phyloP scores from a whole-genome alignment of 306 rosid species.

The Trifolium pratense region DNA sequence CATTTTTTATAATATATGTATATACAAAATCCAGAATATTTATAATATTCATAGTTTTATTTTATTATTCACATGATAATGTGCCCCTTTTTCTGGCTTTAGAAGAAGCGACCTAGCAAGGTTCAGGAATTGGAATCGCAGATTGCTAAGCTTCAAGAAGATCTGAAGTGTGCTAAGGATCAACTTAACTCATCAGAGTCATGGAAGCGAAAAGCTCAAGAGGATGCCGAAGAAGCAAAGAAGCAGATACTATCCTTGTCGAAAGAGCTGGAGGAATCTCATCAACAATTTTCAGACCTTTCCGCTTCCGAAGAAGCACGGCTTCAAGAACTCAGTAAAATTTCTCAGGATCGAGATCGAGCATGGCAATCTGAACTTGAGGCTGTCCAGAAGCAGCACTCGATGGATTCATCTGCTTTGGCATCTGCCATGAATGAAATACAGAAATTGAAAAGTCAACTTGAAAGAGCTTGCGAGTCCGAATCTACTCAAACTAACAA shows the following conservation, averaged over 20 bases:
- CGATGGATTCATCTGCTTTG: constrained; percentile 85
- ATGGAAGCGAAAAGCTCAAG: constrained; percentile 62
- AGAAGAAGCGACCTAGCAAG: constrained; percentile 76
- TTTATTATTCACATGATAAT: background rate
- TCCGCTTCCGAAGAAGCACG: constrained; percentile 81
- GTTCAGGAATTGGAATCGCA: constrained; percentile 70
- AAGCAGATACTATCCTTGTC: constrained; percentile 60
- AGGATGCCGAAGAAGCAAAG: constrained; percentile 81
- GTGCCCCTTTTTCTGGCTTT: constrained; percentile 26
- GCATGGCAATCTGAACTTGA: constrained; percentile 95
- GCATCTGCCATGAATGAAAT: constrained; percentile 79
- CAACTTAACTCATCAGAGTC: constrained; percentile 71
- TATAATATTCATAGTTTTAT: background rate
- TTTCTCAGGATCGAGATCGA: constrained; percentile 87
- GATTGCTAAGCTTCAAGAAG: constrained; percentile 75
- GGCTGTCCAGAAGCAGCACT: constrained; percentile 86
- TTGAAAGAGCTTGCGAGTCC: constrained; percentile 63
- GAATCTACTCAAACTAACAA: constrained; percentile 59
- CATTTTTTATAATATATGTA: background rate
- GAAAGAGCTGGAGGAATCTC: constrained; percentile 75
- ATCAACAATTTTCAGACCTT: constrained; percentile 67
- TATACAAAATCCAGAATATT: background rate
- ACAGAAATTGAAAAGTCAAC: constrained; percentile 79
- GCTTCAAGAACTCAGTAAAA: constrained; percentile 70
- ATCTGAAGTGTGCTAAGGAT: constrained; percentile 70